A percentile compares a stretch with the other conserved stretches of the same genome.
phyloP scores from a whole-genome alignment of 2,329 filamentous ascomycete species.

The Aspergillus novoparasiticus region DNA sequence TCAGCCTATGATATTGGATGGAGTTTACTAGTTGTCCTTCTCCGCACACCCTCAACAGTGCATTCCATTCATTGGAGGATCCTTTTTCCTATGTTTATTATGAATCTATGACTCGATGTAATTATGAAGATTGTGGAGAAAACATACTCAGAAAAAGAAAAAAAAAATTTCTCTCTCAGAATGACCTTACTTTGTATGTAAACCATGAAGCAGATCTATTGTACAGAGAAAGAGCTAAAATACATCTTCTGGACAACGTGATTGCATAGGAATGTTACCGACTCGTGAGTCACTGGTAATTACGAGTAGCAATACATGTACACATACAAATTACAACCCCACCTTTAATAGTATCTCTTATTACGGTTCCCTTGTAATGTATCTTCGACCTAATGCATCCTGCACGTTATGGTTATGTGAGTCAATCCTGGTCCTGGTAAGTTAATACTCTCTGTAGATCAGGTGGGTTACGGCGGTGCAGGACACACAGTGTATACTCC shows the following conservation, averaged over 20 bases:
- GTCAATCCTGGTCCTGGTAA: not conserved
- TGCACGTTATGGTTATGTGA: not conserved
- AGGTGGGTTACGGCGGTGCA: not conserved
- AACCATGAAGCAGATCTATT: not conserved
- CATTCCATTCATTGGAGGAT: not conserved
- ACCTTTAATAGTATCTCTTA: not conserved
- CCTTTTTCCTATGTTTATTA: not conserved
- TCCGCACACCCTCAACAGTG: constrained; percentile 1
- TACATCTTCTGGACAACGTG: not conserved
- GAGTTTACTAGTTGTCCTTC: not conserved
- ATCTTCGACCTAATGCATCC: not conserved
- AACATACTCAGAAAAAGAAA: not conserved
- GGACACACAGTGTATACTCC: too few species aligned
- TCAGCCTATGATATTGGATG: not conserved
- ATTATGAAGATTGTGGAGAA: not conserved
- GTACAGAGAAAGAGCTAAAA: not conserved
- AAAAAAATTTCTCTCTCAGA: not conserved
- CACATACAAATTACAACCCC: not conserved
- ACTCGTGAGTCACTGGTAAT: not conserved
- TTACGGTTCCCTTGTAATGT: not conserved
- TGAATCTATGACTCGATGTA: not conserved
- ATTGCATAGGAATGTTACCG: not conserved
- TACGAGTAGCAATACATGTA: not conserved
- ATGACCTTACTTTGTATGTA: not conserved
- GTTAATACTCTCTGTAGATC: not conserved